Evolutionary conservation across 169 alveolate species (phyloP).

Genomic region (Cyclospora cayetanensis): DNA sequence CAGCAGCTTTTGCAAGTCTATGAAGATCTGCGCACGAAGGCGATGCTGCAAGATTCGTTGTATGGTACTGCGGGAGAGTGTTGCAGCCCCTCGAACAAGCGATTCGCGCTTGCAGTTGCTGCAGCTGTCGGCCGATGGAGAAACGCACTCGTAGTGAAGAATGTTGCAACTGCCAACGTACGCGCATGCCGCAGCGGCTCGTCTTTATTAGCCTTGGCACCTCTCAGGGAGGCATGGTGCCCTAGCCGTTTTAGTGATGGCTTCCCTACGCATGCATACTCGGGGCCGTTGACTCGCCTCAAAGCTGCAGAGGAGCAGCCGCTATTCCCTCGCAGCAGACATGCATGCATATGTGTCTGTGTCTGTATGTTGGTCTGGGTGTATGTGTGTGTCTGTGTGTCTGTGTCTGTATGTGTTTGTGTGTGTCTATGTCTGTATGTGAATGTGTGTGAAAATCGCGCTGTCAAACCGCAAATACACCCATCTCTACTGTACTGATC

Average conservation of each 20-base stretch:
- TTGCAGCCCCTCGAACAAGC: neutral
- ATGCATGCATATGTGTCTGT: neutral
- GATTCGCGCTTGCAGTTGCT: slow-evolving; percentile 35
- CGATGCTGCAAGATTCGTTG: neutral
- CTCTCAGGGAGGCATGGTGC: neutral
- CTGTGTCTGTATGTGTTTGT: too few species aligned
- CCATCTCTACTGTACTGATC: neutral
- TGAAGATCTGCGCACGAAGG: neutral
- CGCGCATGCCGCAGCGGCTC: neutral
- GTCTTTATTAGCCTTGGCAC: neutral
- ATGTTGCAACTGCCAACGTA: neutral
- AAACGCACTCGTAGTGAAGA: neutral
- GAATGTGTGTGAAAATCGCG: neutral
- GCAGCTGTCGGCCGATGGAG: slow-evolving; percentile 18
- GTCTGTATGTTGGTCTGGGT: neutral
- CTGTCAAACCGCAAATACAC: neutral
- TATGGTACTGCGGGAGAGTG: neutral
- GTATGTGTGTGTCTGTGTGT: too few species aligned
- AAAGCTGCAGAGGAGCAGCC: neutral
- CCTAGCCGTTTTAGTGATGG: neutral
- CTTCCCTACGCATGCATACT: neutral
- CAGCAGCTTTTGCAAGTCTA: neutral
- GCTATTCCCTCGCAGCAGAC: neutral
- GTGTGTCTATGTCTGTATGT: too few species aligned
- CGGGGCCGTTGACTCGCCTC: neutral